A percentile compares a stretch with the other conserved stretches of the same genome.
phyloP scores from a whole-genome alignment of 2,329 filamentous ascomycete genomes.

The Tolypocladium nubicola region DNA sequence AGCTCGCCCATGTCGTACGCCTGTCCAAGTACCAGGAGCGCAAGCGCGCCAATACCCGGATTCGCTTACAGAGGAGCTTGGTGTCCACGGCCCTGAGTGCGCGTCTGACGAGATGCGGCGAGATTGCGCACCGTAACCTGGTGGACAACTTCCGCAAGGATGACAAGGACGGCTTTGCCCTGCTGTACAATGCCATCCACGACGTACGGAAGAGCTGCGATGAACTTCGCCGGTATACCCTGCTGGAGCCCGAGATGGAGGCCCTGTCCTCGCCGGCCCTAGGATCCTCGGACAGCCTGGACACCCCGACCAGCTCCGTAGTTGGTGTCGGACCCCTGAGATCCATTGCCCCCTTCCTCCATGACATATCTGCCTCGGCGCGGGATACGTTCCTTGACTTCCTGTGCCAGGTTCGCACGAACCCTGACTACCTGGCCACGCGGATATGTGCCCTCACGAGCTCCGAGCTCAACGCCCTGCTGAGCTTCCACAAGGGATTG shows the following conservation, averaged over 20 bases:
- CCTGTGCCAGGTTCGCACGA: constrained; percentile 70
- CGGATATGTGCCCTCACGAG: constrained; percentile 67
- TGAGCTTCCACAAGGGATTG: constrained; percentile 66
- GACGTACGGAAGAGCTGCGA: constrained; percentile 71
- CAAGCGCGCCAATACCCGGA: constrained; percentile 62
- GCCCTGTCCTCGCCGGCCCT: constrained; percentile 31
- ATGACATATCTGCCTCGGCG: constrained; percentile 66
- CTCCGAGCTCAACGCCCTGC: constrained; percentile 66
- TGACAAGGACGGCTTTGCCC: constrained; percentile 67
- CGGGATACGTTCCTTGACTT: constrained; percentile 70
- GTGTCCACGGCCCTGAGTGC: constrained; percentile 66
- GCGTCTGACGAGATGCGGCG: constrained; percentile 63
- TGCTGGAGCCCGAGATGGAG: constrained; percentile 64
- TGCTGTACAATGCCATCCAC: constrained; percentile 66
- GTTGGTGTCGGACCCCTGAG: constrained; percentile 24
- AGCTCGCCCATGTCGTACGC: constrained; percentile 68
- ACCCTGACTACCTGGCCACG: constrained; percentile 78
- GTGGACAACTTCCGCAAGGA: constrained; percentile 70
- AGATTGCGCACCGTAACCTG: constrained; percentile 63
- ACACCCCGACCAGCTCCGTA: constrained; percentile 32
- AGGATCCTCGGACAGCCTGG: constrained; percentile 37
- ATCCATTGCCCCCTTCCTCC: constrained; percentile 47
- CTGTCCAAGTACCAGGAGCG: constrained; percentile 74
- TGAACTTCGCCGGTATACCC: constrained; percentile 57
- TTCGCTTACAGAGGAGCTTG: constrained; percentile 63